phyloP scores from a whole-genome alignment of 495 filamentous ascomycete species.

The Aspergillus hancockii region DNA sequence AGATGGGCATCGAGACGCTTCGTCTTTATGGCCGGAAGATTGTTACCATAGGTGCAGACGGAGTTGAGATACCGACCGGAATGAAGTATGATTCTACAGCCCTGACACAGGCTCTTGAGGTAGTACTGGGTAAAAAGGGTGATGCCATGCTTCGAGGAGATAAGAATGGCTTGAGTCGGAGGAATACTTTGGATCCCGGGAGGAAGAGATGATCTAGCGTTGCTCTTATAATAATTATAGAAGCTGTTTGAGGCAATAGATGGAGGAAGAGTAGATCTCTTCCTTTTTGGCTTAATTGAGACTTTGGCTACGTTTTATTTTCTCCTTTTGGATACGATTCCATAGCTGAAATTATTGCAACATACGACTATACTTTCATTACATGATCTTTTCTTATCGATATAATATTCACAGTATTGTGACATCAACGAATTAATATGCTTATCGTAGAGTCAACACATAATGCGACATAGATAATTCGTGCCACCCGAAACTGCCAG shows the following conservation, averaged over 20 bases:
- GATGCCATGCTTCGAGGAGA: slow-evolving; percentile 45
- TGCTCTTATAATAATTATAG: not conserved
- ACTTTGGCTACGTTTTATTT: not conserved
- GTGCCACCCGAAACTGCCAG: not conserved
- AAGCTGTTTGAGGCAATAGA: not conserved
- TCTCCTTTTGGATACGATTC: not conserved
- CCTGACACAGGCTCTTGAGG: slow-evolving; percentile 73
- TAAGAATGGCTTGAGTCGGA: slow-evolving; percentile 56
- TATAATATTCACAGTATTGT: slow-evolving; percentile 3
- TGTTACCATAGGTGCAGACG: slow-evolving; percentile 29
- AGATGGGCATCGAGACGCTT: slow-evolving; percentile 74
- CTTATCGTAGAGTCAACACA: not conserved
- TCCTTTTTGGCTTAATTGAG: not conserved
- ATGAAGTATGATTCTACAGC: slow-evolving; percentile 78
- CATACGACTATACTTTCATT: not conserved
- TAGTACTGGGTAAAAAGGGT: slow-evolving; percentile 72
- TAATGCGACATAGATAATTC: not conserved
- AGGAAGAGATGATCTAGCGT: slow-evolving; percentile 12
- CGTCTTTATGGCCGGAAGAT: slow-evolving; percentile 72
- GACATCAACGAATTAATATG: slow-evolving; percentile 1
- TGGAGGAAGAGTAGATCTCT: not conserved
- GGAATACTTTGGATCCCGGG: slow-evolving; percentile 64
- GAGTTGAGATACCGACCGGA: slow-evolving; percentile 35
- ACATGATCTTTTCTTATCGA: not conserved
- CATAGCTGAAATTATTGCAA: not conserved